Evolutionary conservation across 2,329 filamentous ascomycete species (phyloP), one percentile per base, ranked within the genome.

Genomic region (Scedosporium minutisporum): DNA sequence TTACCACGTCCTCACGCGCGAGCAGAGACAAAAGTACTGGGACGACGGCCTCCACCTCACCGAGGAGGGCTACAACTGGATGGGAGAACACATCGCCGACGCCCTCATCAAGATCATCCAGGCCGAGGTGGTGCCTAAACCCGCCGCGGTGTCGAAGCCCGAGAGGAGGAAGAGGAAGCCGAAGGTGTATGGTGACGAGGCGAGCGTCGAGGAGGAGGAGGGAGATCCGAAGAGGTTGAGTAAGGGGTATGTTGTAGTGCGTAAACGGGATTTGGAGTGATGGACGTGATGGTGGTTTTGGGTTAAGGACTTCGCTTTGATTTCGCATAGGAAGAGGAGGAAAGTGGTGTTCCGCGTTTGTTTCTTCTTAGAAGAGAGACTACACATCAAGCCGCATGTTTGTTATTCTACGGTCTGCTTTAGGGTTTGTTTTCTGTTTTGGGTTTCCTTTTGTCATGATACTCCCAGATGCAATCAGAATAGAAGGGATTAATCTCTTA

Each of bases 31-130:
- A 1, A 74, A 73, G 63, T 82, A 84, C 67, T 88, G 85, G 83
- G 78, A 85, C 65, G 86, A 89, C 71, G 78, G 78, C 18, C 66
- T 88, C 23, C 86, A 89, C 72, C 75, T 87, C 9, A 82, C 80
- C 0, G 71, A 75, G 0, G 77, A 75, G 6, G 86, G 86, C 6
- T 88, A 89, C 74, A 79, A 87, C 68, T 74, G 82, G 67, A 83
- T 89, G 76, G 86, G 86, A 1, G 75, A 78, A 46, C 76, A 80
- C 63, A 76, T 88, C 59, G 85, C 80, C 57, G 76, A 80, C 25
- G 77, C 74, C 33, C 71, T 88, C 9, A 73, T 83, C 57, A 74
- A 77, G 33, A 73, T 86, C 46, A 67, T 81, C 44, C 67, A 60
- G 33, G 60, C 57, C 9, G 51, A 25, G 18, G 27, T 9, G 27